phyloP scores from a whole-genome alignment of 108 stramenopile genomes.

The Seminavis robusta region DNA sequence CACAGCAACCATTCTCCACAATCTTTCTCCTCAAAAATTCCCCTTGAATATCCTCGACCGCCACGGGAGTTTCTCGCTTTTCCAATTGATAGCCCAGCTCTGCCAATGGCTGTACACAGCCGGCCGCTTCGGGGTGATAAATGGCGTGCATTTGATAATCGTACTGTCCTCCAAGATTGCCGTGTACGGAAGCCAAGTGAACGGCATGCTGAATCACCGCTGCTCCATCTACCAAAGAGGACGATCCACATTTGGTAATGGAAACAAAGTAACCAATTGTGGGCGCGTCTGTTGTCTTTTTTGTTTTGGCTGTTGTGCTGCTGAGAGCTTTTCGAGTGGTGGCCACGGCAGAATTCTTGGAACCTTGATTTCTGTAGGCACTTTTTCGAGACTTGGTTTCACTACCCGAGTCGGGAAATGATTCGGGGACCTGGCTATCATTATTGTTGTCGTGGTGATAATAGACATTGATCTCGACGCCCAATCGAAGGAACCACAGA shows the following conservation, averaged over 20 bases:
- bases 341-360: no score
- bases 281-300: no score
- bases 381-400: no score
- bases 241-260: constrained; percentile 67
- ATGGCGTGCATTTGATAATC: constrained; percentile 57
- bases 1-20: constrained; percentile 83
- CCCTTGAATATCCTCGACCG: constrained; percentile 63
- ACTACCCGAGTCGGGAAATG: no score
- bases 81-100: constrained; percentile 56
- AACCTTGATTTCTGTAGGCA: no score
- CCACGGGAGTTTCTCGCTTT: constrained; percentile 56
- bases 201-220: constrained; percentile 74
- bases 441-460: no score
- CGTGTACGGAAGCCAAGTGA: constrained; percentile 47
- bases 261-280: constrained; percentile 74
- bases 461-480: no score
- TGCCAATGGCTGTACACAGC: constrained; percentile 37
- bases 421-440: no score
- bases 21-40: constrained; percentile 58
- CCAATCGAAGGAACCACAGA: no score
- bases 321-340: no score
- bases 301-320: no score
- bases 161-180: constrained; percentile 25
- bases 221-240: constrained; percentile 65
- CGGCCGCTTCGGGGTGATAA: constrained; percentile 52